phyloP scores from a whole-genome alignment of 805 yeast genomes.

The Sungouiella thailandica region DNA sequence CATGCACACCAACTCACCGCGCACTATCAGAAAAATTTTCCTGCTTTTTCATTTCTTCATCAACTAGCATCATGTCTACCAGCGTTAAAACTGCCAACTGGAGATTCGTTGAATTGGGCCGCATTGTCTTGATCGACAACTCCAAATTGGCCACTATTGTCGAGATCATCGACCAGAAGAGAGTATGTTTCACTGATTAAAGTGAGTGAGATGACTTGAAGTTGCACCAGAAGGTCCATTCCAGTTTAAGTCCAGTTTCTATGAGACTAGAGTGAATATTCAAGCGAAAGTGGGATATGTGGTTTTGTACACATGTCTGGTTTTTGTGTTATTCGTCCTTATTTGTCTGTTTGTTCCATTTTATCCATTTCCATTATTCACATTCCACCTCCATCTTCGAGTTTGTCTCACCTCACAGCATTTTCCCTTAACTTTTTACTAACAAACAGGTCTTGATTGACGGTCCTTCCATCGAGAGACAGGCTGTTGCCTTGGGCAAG shows the following conservation, averaged over 20 bases:
- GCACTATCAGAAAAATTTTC: slow-evolving; percentile 12
- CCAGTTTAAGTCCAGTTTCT: too few relatives aligned
- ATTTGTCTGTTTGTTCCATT: too few relatives aligned
- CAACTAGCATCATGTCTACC: slow-evolving; percentile 28
- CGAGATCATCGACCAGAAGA: slow-evolving; percentile 98
- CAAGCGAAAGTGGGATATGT: too few relatives aligned
- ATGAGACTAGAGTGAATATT: too few relatives aligned
- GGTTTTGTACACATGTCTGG: too few relatives aligned
- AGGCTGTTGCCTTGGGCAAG: slow-evolving; percentile 80
- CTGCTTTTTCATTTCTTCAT: slow-evolving; percentile 4
- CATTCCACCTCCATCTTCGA: too few relatives aligned
- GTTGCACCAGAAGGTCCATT: too few relatives aligned
- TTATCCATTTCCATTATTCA: too few relatives aligned
- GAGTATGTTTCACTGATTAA: slow-evolving; percentile 57
- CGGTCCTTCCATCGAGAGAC: slow-evolving; percentile 96
- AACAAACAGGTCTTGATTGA: slow-evolving; percentile 76
- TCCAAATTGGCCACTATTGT: slow-evolving; percentile 94
- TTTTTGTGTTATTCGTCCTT: too few relatives aligned
- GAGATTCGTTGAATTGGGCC: slow-evolving; percentile 99
- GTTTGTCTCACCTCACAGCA: too few relatives aligned
- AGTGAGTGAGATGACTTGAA: not conserved
- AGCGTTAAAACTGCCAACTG: slow-evolving; percentile 95
- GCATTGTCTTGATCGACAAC: slow-evolving; percentile 86
- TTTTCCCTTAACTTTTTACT: slow-evolving; percentile 16
- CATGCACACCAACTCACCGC: slow-evolving; percentile 1